Evolutionary conservation across 257 asterid genomes (phyloP), one percentile per base, ranked within the genome.

Genomic region (Plectranthus barbatus): DNA sequence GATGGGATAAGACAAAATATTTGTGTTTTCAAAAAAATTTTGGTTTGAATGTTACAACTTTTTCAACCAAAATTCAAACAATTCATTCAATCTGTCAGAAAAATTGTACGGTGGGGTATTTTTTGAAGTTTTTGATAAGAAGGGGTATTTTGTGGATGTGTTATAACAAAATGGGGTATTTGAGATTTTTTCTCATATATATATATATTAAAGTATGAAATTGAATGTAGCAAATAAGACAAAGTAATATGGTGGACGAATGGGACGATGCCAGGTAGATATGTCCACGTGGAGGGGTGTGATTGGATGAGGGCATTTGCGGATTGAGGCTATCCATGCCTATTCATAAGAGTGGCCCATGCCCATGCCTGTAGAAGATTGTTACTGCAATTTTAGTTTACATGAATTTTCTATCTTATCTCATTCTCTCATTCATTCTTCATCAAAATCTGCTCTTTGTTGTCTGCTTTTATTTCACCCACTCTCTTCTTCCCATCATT

Each of bases 261-360:
- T 76, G 68, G 76, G 39, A 64, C 58, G 71, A 66, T 42, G 81
- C 68, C 86, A 85, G 29, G 64, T 71, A 79, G 77, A 19, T n/a
- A n/a, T 41, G 1, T 67, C 51, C 67, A 80, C 72, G 79, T 77
- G 77, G 64, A 14, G 24, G 76, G 18, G 57, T 69, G 58, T 73
- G 69, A 73, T 69, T 78, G 78, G 87, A 74, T 72, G 80, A 66
- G 74, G 51, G 62, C 0, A 21, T 61, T 70, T 71, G 84, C 64
- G 77, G 55, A 64, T 74, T 60, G 74, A 70, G 76, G 79, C 78
- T 65, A 80, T 84, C 87, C 86, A 86, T 73, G 57, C 73, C 79
- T 57, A n/a, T n/a, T 37, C 36, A 46, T 36, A 60, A 66, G 62
- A 74, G 51, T 71, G 75, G 65, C 71, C 83, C 83, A 74, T 67